A percentile compares a stretch with the other conserved stretches of the same genome.
Evolutionary conservation across 202 grass and related monocot species (phyloP).

Genomic region (Tripidium arundinaceum): DNA sequence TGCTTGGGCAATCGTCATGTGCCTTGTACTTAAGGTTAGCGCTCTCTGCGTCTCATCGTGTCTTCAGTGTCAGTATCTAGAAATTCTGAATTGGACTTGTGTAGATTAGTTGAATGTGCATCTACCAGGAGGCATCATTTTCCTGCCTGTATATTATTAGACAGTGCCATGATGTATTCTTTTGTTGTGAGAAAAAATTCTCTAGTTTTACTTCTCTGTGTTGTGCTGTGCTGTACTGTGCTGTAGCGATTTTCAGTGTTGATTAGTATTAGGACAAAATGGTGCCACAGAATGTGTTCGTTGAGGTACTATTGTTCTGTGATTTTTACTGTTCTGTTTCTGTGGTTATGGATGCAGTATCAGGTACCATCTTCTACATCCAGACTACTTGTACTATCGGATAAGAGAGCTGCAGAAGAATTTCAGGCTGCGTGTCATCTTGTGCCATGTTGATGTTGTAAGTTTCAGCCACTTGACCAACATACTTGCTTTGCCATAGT

Average conservation of each 20-base stretch:
- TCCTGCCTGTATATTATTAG: too few species aligned
- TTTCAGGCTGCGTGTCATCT: too few species aligned
- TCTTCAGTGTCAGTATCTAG: neutral
- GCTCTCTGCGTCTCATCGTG: neutral
- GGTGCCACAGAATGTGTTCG: neutral
- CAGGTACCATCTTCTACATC: too few species aligned
- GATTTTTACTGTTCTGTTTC: conserved; percentile 14
- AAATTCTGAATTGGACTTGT: neutral
- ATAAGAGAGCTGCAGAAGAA: too few species aligned
- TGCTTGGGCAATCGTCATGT: too few species aligned
- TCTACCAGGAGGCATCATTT: neutral
- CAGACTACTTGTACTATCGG: too few species aligned
- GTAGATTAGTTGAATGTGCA: neutral
- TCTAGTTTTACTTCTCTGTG: neutral
- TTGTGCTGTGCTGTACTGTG: neutral
- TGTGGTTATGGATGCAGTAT: conserved; percentile 48
- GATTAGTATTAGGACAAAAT: too few species aligned
- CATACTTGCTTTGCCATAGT: neutral
- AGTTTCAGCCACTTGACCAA: too few species aligned
- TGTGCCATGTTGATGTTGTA: too few species aligned
- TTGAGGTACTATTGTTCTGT: neutral
- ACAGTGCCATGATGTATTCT: neutral
- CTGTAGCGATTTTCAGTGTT: neutral
- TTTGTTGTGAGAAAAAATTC: neutral
- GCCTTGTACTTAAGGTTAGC: conserved; percentile 86